Conservation (phyloP, 2,329 filamentous ascomycete genomes). For the Fusarium vanettenii region DNA sequence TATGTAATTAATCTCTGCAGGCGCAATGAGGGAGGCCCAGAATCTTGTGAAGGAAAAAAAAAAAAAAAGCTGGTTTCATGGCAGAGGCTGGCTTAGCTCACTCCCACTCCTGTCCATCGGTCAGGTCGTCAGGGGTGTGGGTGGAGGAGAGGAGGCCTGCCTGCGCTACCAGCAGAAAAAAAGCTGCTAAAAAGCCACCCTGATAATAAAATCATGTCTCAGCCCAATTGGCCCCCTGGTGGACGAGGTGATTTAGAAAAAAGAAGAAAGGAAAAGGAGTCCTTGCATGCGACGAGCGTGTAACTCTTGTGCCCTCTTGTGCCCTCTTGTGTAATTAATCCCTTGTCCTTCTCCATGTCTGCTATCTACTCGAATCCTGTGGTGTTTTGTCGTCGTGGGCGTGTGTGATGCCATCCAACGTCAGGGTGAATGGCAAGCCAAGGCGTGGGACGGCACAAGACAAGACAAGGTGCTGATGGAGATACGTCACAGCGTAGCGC, state of each 20-base stretch:
- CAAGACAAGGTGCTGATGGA: slow-evolving; percentile 23
- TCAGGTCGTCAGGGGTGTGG: slow-evolving; percentile 31
- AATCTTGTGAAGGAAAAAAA: slow-evolving; percentile 1
- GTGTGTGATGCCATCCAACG: slow-evolving; percentile 20
- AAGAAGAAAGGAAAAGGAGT: neutral
- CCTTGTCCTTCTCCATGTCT: neutral
- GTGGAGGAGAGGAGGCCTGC: slow-evolving; percentile 19
- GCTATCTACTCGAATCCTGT: neutral
- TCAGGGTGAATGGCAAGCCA: slow-evolving; percentile 23
- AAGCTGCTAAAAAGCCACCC: slow-evolving; percentile 25
- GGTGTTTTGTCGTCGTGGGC: neutral
- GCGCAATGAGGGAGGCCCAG: neutral
- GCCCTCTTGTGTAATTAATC: neutral
- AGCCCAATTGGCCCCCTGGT: slow-evolving; percentile 25
- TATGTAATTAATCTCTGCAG: slow-evolving; percentile 29
- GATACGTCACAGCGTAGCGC: slow-evolving; percentile 39
- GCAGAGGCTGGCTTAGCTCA: slow-evolving; percentile 24
- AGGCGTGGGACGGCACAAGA: slow-evolving; percentile 19
- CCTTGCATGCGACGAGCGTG: neutral
- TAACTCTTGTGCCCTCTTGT: neutral
- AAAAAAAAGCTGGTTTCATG: slow-evolving; percentile 32
- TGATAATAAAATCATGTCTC: slow-evolving; percentile 47
- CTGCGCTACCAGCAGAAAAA: slow-evolving; percentile 23
- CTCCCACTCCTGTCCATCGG: neutral
- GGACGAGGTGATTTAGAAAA: neutral